Percentiles rank a stretch among this genome's conserved stretches.
Evolutionary conservation across 306 rosid genomes (phyloP).

Genomic region (Prosopis cineraria): DNA sequence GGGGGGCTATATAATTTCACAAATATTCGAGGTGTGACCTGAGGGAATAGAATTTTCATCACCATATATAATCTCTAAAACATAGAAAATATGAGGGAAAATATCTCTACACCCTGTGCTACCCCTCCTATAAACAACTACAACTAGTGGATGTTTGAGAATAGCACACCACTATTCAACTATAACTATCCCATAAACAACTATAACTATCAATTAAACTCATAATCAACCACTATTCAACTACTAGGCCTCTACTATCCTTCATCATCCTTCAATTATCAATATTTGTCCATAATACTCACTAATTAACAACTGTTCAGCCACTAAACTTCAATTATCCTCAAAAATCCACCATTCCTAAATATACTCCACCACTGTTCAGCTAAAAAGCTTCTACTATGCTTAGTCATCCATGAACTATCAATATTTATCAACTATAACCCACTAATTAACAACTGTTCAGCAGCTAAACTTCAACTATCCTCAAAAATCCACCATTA

Average conservation of each 20-base stretch:
- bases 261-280: neutral
- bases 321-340: neutral
- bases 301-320: neutral
- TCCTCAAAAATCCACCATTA: neutral
- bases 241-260: neutral
- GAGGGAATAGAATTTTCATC: neutral
- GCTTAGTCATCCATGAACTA: neutral
- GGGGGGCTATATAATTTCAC: neutral
- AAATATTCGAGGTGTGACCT: neutral
- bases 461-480: neutral
- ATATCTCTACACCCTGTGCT: too few species aligned
- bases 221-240: neutral
- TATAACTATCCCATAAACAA: too few species aligned
- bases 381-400: neutral
- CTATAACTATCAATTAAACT: neutral
- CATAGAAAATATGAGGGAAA: too few species aligned
- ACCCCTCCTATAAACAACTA: too few species aligned
- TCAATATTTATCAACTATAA: too few species aligned
- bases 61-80: neutral
- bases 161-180: too few species aligned
- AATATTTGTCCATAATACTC: too few species aligned
- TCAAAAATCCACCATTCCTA: too few species aligned
- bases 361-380: too few species aligned
- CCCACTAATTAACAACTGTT: neutral
- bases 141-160: too few species aligned